These are phyloP conservation scores for Tuber umbilicatum DNA, from an alignment of 495 filamentous ascomycete genomes.

Conservation along the genomic window DNA sequence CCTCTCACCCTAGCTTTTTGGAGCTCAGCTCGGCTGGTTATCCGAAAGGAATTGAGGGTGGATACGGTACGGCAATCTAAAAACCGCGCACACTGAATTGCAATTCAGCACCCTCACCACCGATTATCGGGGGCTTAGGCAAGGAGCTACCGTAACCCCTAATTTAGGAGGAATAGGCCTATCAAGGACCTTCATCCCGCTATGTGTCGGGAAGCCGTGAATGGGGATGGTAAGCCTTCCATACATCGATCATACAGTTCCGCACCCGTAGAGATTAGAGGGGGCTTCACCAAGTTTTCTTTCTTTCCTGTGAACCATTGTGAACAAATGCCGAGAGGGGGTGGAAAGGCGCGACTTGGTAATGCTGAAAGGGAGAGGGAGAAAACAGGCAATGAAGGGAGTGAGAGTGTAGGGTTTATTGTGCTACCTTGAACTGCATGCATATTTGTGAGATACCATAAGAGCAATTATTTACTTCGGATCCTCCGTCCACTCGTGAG, in stretches of 20 bases:
- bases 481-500: neutral
- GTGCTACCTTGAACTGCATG: neutral
- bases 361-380: neutral
- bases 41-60: neutral
- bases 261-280: neutral
- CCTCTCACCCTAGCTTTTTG: neutral
- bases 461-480: neutral
- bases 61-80: neutral
- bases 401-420: neutral
- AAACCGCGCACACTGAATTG: neutral
- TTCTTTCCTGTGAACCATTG: neutral
- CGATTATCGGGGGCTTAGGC: neutral
- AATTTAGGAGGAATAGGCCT: too few relatives aligned
- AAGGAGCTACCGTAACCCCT: neutral
- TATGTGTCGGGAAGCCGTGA: neutral
- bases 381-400: neutral
- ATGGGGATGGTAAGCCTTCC: neutral
- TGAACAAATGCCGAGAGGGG: neutral
- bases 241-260: too few relatives aligned
- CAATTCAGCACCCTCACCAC: neutral
- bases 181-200: neutral
- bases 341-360: neutral
- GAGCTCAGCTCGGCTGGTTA: neutral
- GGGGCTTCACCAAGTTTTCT: neutral
- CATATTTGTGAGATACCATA: neutral